phyloP scores from a whole-genome alignment of 1,139 yeast genomes.

The Candida glucosophila region DNA sequence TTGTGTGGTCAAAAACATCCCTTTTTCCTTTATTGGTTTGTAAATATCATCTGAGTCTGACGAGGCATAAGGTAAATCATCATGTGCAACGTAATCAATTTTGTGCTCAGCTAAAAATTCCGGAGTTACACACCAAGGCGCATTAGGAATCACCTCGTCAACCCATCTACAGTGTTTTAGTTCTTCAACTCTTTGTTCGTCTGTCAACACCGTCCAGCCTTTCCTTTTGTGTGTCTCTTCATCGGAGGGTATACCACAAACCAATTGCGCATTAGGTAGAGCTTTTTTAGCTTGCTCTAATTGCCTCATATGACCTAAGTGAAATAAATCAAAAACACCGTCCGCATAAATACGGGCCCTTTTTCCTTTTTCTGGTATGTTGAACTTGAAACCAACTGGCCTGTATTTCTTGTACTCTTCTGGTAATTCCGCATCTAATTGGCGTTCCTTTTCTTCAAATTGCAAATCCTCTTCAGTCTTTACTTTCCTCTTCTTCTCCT shows the following conservation, averaged over 20 bases:
- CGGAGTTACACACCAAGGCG: constrained; percentile 92
- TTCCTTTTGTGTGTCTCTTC: constrained; percentile 84
- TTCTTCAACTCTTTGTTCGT: constrained; percentile 82
- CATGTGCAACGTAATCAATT: constrained; percentile 96
- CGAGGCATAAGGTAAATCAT: constrained; percentile 89
- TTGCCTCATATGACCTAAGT: constrained; percentile 95
- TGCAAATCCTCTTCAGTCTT: constrained; percentile 25
- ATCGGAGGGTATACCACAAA: constrained; percentile 90
- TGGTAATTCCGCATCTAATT: constrained; percentile 53
- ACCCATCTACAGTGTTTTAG: constrained; percentile 92
- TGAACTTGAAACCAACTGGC: constrained; percentile 64
- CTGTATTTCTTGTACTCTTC: constrained; percentile 58
- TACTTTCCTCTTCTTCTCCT: constrained; percentile 16
- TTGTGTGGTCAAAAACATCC: constrained; percentile 89
- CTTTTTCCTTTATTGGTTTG: constrained; percentile 81
- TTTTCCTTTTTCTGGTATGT: constrained; percentile 76
- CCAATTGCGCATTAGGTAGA: constrained; percentile 74
- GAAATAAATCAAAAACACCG: constrained; percentile 95
- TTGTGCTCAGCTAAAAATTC: constrained; percentile 70
- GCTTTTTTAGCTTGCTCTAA: constrained; percentile 93
- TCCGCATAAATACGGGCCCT: constrained; percentile 92
- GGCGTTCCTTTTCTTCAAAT: constrained; percentile 42
- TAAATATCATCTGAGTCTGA: constrained; percentile 85
- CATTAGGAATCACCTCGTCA: constrained; percentile 87
- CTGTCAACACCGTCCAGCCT: constrained; percentile 86